Evolutionary conservation across 164 flowering plant species (phyloP), one percentile per base, ranked within the genome.

Genomic region (Macadamia integrifolia): DNA sequence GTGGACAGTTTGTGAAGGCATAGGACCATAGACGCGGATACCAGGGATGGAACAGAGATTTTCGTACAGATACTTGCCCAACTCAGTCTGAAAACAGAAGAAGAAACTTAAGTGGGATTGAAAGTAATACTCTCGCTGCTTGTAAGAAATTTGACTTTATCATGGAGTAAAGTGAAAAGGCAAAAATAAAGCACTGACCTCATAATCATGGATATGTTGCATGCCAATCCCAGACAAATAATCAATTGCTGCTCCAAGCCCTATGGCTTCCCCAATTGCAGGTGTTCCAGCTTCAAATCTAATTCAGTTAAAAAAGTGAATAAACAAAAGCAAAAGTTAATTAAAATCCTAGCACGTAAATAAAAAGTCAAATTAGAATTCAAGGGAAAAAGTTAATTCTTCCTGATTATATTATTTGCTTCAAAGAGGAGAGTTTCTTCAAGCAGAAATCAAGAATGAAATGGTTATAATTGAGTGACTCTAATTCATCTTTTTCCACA

Each of bases 211-310:
- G 65, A 95, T 95, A 69, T 79, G 88, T 77, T 89, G 88, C 99
- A 95, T 92, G 69, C 99, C 98, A 76, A 95, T 88, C 60, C 60
- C 76, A 31, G 92, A 82, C 52, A 95, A 74, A 83, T 95, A 95
- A 79, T 92, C 98, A 77, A 91, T 76, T 63, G 97, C 97, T 52
- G 97, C 98, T 58, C 99, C 99, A 43, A 95, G 79, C 2, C 94
- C 98, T 80, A 95, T 87, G 48, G 93, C 94, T 79, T 91, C 98
- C 30, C 94, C 99, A 73, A 95, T 95, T 60, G 97, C 98, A 50
- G 98, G 99, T 15, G 99, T 95, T 70, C 99, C 99, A 70, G 99
- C 98, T 79, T 95, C 99, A 88, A 95, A 95, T 75, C 99, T 94
- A 76, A 58, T 61, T 23, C 70, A 77, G 31, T 29, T 59, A 18